Percentiles rank a stretch among this genome's conserved stretches.
Evolutionary conservation across 2,329 filamentous ascomycete species (phyloP).

Genomic region (Cladosporium velox): DNA sequence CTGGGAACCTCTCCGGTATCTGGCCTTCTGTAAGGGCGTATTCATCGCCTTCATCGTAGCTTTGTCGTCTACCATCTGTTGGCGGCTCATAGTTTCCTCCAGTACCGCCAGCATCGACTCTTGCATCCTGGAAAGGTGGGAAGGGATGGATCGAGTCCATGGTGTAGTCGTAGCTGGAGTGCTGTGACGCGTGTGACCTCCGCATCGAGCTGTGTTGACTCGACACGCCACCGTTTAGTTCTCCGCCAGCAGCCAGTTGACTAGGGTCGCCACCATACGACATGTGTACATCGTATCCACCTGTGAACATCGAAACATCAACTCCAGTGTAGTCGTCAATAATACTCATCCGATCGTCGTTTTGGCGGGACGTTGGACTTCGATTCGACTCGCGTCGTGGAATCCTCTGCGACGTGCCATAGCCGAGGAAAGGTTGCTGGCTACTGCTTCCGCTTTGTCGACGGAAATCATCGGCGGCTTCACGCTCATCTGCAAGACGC

Average conservation of each 20-base stretch:
- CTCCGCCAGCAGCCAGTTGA: slow-evolving; percentile 41
- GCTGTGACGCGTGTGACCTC: slow-evolving; percentile 46
- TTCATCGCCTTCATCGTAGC: slow-evolving; percentile 93
- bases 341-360: slow-evolving; percentile 58
- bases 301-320: slow-evolving; percentile 74
- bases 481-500: slow-evolving; percentile 77
- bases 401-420: slow-evolving; percentile 37
- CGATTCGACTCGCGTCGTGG: slow-evolving; percentile 35
- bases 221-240: slow-evolving; percentile 40
- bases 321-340: slow-evolving; percentile 67
- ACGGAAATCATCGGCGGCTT: slow-evolving; percentile 61
- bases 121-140: slow-evolving; percentile 60
- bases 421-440: slow-evolving; percentile 50
- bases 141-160: slow-evolving; percentile 59
- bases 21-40: slow-evolving; percentile 48
- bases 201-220: slow-evolving; percentile 49
- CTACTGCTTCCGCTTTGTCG: slow-evolving; percentile 59
- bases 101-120: slow-evolving; percentile 86
- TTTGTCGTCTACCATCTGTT: slow-evolving; percentile 65
- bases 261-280: slow-evolving; percentile 59
- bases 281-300: slow-evolving; percentile 66
- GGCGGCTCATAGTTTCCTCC: slow-evolving; percentile 80
- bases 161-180: slow-evolving; percentile 41
- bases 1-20: slow-evolving; percentile 39
- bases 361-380: slow-evolving; percentile 25